Base-by-base conservation (phyloP, 768 basidiomycete species). In the Glaciozyma antarctica region DNA sequence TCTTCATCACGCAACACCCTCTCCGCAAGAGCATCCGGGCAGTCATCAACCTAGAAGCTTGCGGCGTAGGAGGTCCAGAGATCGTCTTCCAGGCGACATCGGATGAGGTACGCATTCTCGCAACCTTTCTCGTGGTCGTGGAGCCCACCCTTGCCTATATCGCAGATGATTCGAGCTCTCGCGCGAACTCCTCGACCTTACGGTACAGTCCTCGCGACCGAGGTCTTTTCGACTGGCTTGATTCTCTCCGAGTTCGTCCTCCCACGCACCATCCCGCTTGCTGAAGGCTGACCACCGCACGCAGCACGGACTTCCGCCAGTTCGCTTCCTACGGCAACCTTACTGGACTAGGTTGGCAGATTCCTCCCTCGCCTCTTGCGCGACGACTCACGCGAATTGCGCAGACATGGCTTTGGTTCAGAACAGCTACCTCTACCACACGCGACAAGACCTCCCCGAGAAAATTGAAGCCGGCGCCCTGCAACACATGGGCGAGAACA, bases 41-140 rank as follows among this genome's bases (percentile, higher is more conserved):
- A 26, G 56, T 85, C 6, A 84, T 97, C 73, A 97, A 98, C 73
- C 80, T 98, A 5, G 93, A 98, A 82, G 88, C 92, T 88, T 68
- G 90, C 90, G 94, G 93, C 0, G 85, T 86, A 2, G 85, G 83
- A 9, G 92, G 94, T 0, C 87, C 85, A 32, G 92, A 92, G 72
- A 78, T 97, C 12, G 82, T 97, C 21, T 98, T 98, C 80, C 94
- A 98, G 79, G 94, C 92, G 0, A 97, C 92, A 0, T 90, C 88
- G 8, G 84, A 66, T 12, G 38, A 41, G 38, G 38, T 41, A 12
- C 38, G 38, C 38, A 41, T 41, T 32, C 38, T 15, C 38, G 13
- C 38, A 41, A 12, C 38, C 38, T 41, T 41, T 41, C 10, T 15
- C 7, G 13, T 41, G 38, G 55, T 57, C 13, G 26, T 2, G 0